phyloP scores from a whole-genome alignment of 148 eudicot species.

The Rhododendron vialii region DNA sequence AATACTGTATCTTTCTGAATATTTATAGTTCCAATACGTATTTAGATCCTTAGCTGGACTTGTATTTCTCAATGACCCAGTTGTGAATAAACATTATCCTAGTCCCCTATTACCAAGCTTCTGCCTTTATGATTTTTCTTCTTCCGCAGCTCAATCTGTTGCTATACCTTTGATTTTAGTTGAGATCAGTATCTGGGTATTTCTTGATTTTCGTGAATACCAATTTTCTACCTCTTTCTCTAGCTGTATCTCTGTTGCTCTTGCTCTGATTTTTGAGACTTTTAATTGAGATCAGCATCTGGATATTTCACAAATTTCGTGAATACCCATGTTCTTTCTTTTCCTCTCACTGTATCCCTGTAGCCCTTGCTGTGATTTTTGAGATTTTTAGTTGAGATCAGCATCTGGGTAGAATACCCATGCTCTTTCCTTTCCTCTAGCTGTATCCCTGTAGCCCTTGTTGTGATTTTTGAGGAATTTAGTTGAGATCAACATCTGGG shows the following conservation, averaged over 20 bases:
- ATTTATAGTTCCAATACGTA: neutral
- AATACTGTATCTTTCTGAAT: neutral
- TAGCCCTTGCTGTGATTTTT: neutral
- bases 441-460: neutral
- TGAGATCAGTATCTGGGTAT: neutral
- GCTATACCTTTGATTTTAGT: neutral
- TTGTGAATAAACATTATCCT: neutral
- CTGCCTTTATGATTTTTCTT: neutral
- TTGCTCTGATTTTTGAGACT: neutral
- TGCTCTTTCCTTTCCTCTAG: neutral
- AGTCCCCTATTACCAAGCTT: neutral
- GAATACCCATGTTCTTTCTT: neutral
- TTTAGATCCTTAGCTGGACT: neutral
- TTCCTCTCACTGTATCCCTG: neutral
- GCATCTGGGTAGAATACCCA: constrained; percentile 17
- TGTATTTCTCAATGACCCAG: neutral
- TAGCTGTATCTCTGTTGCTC: neutral
- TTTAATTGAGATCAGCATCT: neutral
- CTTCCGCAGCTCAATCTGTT: neutral
- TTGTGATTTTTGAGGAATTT: neutral
- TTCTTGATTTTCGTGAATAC: neutral
- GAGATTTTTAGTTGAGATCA: constrained; percentile 16
- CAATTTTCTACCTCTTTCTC: neutral
- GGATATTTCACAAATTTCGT: neutral
- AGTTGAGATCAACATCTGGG: neutral